phyloP scores from a whole-genome alignment of 768 basidiomycete genomes.

The Leccinum boreale region DNA sequence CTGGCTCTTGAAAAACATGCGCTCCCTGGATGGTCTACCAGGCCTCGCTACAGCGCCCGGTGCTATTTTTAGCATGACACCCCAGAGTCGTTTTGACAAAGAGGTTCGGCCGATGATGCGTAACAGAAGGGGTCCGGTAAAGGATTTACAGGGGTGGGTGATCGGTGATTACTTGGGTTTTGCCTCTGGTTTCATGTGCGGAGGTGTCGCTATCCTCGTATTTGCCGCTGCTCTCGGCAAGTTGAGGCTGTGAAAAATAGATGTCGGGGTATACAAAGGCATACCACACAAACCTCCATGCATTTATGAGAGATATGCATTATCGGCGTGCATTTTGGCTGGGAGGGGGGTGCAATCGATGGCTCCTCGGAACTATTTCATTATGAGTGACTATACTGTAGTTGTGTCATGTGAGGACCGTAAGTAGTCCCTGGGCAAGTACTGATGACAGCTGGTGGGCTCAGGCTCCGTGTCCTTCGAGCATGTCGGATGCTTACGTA shows the following conservation, averaged over 20 bases:
- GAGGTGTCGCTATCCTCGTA: constrained; percentile 2
- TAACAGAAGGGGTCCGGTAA: background rate
- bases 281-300: background rate
- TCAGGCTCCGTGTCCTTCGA: background rate
- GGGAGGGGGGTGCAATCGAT: background rate
- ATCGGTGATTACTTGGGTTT: constrained; percentile 11
- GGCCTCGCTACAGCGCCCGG: constrained; percentile 36
- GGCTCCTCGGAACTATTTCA: background rate
- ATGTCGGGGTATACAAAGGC: too few relatives aligned
- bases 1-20: constrained; percentile 48
- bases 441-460: background rate
- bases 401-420: too few relatives aligned
- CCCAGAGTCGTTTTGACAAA: constrained; percentile 19
- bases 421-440: background rate
- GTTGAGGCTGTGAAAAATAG: constrained; percentile 1
- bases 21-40: constrained; percentile 57
- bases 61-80: constrained; percentile 9
- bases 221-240: constrained; percentile 5
- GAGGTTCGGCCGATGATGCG: constrained; percentile 11
- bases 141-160: background rate
- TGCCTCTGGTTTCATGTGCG: constrained; percentile 17
- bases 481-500: background rate
- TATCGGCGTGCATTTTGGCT: background rate
- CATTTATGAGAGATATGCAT: background rate
- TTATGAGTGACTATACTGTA: background rate